These are phyloP conservation scores for Laguncularia racemosa DNA, from an alignment of 345 rosid genomes.

Conservation along the genomic window DNA sequence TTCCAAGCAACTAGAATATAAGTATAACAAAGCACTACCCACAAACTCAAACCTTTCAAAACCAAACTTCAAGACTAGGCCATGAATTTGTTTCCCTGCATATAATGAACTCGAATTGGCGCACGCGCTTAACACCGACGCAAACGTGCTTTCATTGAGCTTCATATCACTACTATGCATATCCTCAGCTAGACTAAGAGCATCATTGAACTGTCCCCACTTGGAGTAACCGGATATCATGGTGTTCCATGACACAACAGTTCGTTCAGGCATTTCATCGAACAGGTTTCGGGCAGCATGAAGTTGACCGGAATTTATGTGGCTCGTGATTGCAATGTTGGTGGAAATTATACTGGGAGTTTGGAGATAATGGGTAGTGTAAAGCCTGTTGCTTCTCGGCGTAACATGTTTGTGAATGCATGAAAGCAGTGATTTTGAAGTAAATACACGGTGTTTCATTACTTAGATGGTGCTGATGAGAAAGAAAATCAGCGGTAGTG, in stretches of 20 bases:
- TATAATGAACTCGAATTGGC: slow-evolving; percentile 17
- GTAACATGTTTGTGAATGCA: too few species aligned
- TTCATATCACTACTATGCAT: slow-evolving; percentile 25
- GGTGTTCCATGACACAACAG: slow-evolving; percentile 40
- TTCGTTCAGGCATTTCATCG: slow-evolving; percentile 40
- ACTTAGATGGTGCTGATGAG: too few species aligned
- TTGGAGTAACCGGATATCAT: slow-evolving; percentile 36
- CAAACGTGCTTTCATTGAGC: slow-evolving; percentile 31
- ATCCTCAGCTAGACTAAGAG: slow-evolving; percentile 21
- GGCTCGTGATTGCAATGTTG: slow-evolving; percentile 18
- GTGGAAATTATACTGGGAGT: slow-evolving; percentile 13
- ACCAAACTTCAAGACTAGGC: slow-evolving; percentile 29
- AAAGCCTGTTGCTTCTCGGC: too few species aligned
- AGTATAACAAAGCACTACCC: slow-evolving; percentile 37
- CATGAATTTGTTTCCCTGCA: slow-evolving; percentile 33
- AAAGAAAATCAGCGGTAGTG: too few species aligned
- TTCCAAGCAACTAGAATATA: slow-evolving; percentile 25
- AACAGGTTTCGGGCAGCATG: slow-evolving; percentile 36
- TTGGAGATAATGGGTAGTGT: neutral
- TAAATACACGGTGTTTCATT: neutral
- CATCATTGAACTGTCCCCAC: slow-evolving; percentile 23
- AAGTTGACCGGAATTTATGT: slow-evolving; percentile 14
- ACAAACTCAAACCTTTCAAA: slow-evolving; percentile 35
- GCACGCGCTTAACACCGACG: slow-evolving; percentile 27
- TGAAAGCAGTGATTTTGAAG: neutral